Evolutionary conservation across 1,139 yeast species (phyloP).

Genomic region (Casaregolazyma lundiana): DNA sequence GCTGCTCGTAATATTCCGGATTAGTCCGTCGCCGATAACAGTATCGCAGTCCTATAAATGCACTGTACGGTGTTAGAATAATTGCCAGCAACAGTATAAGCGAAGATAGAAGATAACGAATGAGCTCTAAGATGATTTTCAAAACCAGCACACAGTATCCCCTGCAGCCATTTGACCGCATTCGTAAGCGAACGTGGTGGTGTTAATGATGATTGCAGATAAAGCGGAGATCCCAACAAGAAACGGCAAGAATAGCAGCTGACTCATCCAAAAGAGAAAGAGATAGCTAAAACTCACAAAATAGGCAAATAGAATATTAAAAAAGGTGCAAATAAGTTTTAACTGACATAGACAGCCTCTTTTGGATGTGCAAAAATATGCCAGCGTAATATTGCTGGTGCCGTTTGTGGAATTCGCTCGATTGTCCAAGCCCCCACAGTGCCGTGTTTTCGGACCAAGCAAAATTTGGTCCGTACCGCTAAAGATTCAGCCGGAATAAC

Average conservation of each 20-base stretch:
- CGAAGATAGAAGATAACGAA: constrained; percentile 1
- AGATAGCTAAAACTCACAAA: background rate
- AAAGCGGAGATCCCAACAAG: background rate
- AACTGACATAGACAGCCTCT: too few species aligned
- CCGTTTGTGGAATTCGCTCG: too few species aligned
- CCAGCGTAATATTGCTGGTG: too few species aligned
- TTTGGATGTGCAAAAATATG: too few species aligned
- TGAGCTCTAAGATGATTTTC: background rate
- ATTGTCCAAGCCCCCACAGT: too few species aligned
- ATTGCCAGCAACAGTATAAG: constrained; percentile 17
- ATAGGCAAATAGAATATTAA: background rate
- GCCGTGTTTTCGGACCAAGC: too few species aligned
- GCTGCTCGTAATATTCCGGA: constrained; percentile 17
- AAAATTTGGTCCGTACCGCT: too few species aligned
- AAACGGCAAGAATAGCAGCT: background rate
- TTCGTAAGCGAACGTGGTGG: background rate
- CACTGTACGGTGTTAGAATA: constrained; percentile 26
- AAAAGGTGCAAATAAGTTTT: too few species aligned
- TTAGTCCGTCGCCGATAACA: constrained; percentile 31
- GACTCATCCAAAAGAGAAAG: background rate
- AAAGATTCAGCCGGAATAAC: too few species aligned
- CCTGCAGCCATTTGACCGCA: constrained; percentile 1
- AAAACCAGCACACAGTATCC: background rate
- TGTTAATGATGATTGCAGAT: background rate
- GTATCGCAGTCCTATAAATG: constrained; percentile 34